Conservation (phyloP, 495 filamentous ascomycete genomes). For the Xylaria bambusicola region DNA sequence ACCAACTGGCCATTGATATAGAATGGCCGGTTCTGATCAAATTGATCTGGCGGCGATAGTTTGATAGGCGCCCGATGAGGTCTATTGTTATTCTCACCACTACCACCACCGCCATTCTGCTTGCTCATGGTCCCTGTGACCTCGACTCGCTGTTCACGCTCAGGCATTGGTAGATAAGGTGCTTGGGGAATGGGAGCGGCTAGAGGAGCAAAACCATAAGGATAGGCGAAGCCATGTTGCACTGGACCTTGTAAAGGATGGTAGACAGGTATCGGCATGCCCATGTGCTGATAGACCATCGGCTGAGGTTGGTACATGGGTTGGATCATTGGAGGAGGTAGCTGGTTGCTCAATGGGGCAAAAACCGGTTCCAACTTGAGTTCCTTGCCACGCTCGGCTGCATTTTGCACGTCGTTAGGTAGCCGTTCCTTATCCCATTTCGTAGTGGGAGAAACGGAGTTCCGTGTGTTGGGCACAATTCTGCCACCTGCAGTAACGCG, state of each 20-base stretch:
- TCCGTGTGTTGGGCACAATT: slow-evolving; percentile 59
- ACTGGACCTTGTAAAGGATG: slow-evolving; percentile 16
- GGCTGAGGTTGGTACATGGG: slow-evolving; percentile 18
- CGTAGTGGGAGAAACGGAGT: slow-evolving; percentile 43
- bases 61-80: slow-evolving; percentile 38
- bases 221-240: slow-evolving; percentile 24
- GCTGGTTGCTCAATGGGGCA: slow-evolving; percentile 16
- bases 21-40: slow-evolving; percentile 48
- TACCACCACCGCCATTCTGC: slow-evolving; percentile 26
- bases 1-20: slow-evolving; percentile 51
- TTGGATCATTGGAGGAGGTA: slow-evolving; percentile 25
- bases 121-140: slow-evolving; percentile 23
- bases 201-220: slow-evolving; percentile 33
- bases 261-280: slow-evolving; percentile 28
- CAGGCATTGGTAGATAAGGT: slow-evolving; percentile 6
- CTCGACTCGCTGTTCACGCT: slow-evolving; percentile 27
- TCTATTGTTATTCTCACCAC: slow-evolving; percentile 33
- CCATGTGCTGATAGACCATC: slow-evolving; percentile 24
- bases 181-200: slow-evolving; percentile 13
- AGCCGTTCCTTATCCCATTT: slow-evolving; percentile 42
- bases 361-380: slow-evolving; percentile 8
- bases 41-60: slow-evolving; percentile 45
- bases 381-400: slow-evolving; percentile 17
- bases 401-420: slow-evolving; percentile 21
- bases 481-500: slow-evolving; percentile 57